Evolutionary conservation across 208 protist genomes (phyloP).

Genomic region (Acanthamoeba lenticulata): DNA sequence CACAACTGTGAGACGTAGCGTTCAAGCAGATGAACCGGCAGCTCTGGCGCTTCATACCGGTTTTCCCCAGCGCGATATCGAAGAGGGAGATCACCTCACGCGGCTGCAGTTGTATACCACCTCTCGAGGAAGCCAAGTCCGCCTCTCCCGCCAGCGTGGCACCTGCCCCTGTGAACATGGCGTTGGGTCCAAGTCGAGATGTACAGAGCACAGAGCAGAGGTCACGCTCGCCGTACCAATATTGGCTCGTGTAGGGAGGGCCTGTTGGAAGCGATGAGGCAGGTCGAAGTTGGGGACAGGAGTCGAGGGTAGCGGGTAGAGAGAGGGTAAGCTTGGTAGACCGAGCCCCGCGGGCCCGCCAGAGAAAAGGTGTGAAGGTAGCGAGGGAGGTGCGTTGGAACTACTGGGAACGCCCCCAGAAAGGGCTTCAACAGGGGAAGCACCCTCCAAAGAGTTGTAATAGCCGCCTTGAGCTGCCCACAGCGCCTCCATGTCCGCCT

Average conservation of each 20-base stretch:
- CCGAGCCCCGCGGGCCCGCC: too few species aligned
- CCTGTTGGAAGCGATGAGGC: neutral
- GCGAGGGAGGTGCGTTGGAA: neutral
- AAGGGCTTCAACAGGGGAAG: neutral
- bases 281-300: neutral
- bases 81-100: slow-evolving; percentile 23
- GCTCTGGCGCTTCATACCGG: neutral
- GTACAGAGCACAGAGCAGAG: neutral
- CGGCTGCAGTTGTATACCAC: neutral
- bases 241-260: neutral
- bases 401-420: neutral
- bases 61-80: neutral
- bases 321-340: neutral
- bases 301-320: neutral
- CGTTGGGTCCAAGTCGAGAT: neutral
- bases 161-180: neutral
- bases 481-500: neutral
- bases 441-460: neutral
- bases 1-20: too few species aligned
- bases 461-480: neutral
- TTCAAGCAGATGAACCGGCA: neutral
- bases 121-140: neutral
- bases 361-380: neutral
- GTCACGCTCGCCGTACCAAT: too few species aligned
- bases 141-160: neutral